Evolutionary conservation across 345 rosid species (phyloP), one percentile per base, ranked within the genome.

Genomic region (Eutrema japonicum): DNA sequence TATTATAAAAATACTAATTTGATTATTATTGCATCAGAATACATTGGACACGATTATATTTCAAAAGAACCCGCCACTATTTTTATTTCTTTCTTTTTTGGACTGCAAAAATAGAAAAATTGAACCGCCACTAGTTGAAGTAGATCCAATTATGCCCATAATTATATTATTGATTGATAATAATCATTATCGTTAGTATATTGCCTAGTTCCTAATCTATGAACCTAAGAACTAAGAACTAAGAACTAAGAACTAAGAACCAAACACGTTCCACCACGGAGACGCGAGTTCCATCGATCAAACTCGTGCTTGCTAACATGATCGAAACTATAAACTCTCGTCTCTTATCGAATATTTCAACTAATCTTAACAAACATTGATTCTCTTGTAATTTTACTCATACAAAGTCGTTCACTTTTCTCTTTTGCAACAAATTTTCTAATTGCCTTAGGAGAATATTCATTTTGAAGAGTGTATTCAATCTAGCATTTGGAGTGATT

Each of bases 201-300:
- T 56, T 36, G 62, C 62, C 57, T 52, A 29, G 36, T 54, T 30
- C 64, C 46, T 58, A 58, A 58, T 14, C 60, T 33, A 32, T 55
- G 41, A 33, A 32, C 37, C 5, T 30, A 12, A 5, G 9, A 53
- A 11, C 8, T 30, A 12, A 5, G 9, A 53, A 11, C 8, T 12
- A 29, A 53, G 37, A 53, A 52, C 37, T 12, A 51, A 49, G 9
- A 53, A 11, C 8, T 12, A 30, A 53, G 37, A 53, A 52, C 37
- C 32, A 52, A 49, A 49, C 53, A 49, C 22, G 54, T 50, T 8
- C 52, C 27, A 47, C 52, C 27, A 7, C 8, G 2, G 2, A 12
- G 3, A 26, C 27, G 8, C 10, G 32, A 8, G 30, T 52, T 13
- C 35, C 57, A 27, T 29, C 33, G 55, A 50, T n/a, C 35, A 53